Base-by-base conservation (phyloP, 768 basidiomycete genomes). In the Plicaturopsis crispa region DNA sequence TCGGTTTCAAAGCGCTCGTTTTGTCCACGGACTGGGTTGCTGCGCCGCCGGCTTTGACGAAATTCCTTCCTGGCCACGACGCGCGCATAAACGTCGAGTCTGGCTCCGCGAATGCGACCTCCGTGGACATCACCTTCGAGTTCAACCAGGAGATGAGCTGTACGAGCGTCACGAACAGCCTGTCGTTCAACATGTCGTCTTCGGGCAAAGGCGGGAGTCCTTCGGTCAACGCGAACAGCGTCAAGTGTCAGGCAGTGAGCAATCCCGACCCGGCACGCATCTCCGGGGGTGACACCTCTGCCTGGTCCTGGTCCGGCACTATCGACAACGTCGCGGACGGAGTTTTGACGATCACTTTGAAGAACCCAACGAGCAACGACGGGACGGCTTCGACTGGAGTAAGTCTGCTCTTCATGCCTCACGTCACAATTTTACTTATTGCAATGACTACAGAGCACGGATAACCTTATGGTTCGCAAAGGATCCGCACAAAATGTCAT, bases 21-120 rank as follows among this genome's bases (percentile, higher is more conserved):
- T 86, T 85, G 1, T 28, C 43, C 1, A 49, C 42, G 0, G 67
- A 82, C 46, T 96, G 90, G 88, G 62, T 76, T 5, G 48, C 75
- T 5, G 79, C 84, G 37, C 73, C 66, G 4, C 86, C 91, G 12
- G 73, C 76, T 39, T 56, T 96, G 40, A 88, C 87, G 13, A 75
- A 73, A 38, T 94, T 94, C 59, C 54, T 59, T 2, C 92, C 92
- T 0, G 91, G 92, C 1, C 92, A 96, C 56, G 92, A 96, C 50
- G 69, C 78, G 31, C 83, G 92, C 31, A 62, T 89, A 26, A n/a
- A n/a, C n/a, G 50, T 70, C 18, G 60, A 63, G 22, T 65, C 67
- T 17, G 55, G 67, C 17, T 55, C 58, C 13, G 70, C 69, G 14
- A 55, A 70, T 18, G 61, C 73, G 39, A 77, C 75, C 19, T 76